Evolutionary conservation across 176 grass and related monocot species (phyloP).

Genomic region (Rhynchospora breviuscula): DNA sequence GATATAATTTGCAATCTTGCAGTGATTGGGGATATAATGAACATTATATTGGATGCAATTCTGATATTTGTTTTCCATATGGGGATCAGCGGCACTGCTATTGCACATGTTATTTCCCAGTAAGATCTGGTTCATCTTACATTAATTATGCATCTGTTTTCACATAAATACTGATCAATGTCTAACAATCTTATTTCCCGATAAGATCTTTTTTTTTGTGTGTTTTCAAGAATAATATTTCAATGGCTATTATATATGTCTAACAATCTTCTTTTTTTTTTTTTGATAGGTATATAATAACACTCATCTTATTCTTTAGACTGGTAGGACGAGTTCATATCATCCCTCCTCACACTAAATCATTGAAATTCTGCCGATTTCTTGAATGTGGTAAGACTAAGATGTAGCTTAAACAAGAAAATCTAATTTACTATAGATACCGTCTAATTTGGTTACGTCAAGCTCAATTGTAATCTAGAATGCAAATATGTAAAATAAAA

Average conservation of each 20-base stretch:
- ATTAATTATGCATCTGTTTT: background rate
- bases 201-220: too few relatives aligned
- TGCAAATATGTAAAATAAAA: too few relatives aligned
- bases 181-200: too few relatives aligned
- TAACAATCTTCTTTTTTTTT: constrained; percentile 20
- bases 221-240: background rate
- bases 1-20: background rate
- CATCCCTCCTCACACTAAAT: constrained; percentile 65
- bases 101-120: constrained; percentile 90
- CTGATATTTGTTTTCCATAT: constrained; percentile 88
- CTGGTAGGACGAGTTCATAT: constrained; percentile 69
- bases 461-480: too few relatives aligned
- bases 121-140: constrained; percentile 34
- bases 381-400: constrained; percentile 72
- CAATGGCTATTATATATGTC: background rate
- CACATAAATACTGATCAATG: too few relatives aligned
- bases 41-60: constrained; percentile 90
- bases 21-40: constrained; percentile 78
- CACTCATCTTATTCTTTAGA: constrained; percentile 66
- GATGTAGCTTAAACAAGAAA: background rate
- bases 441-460: too few relatives aligned
- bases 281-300: constrained; percentile 70
- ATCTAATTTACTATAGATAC: background rate
- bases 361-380: constrained; percentile 81
- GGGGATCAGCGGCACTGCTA: constrained; percentile 81